A percentile compares a stretch with the other conserved stretches of the same genome.
Conservation (phyloP, 2,329 filamentous ascomycete genomes). For the Penicillium verrucosum region DNA sequence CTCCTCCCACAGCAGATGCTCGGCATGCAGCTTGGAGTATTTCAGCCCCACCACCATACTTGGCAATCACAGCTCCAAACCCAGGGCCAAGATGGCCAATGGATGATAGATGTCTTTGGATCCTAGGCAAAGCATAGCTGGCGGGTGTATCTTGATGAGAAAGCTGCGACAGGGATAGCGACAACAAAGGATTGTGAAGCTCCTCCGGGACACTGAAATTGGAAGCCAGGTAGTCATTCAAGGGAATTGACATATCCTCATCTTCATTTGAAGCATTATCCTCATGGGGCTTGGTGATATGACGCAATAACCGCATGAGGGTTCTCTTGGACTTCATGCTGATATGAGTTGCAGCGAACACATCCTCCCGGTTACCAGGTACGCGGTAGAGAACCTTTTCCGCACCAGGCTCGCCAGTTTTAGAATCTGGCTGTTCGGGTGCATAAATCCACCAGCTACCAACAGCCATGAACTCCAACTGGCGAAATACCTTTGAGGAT, state of each 20-base stretch:
- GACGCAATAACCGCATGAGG: conserved; percentile 91
- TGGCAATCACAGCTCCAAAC: conserved; percentile 84
- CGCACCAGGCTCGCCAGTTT: conserved; percentile 12
- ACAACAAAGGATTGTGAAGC: conserved; percentile 62
- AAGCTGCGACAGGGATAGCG: conserved; percentile 72
- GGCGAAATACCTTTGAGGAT: conserved; percentile 81
- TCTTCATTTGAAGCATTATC: conserved; percentile 47
- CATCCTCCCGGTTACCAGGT: conserved; percentile 85
- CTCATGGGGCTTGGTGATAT: conserved; percentile 65
- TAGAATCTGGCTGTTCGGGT: conserved; percentile 19
- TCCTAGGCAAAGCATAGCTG: conserved; percentile 67
- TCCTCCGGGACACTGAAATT: conserved; percentile 66
- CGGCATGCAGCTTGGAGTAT: conserved; percentile 88
- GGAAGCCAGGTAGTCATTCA: conserved; percentile 47
- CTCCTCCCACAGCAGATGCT: conserved; percentile 85
- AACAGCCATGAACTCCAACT: conserved; percentile 90
- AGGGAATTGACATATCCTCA: conserved; percentile 53
- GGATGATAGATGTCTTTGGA: conserved; percentile 77
- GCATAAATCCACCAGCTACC: conserved; percentile 82
- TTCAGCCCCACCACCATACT: conserved; percentile 89
- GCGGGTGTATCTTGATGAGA: conserved; percentile 54
- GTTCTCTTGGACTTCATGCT: conserved; percentile 76
- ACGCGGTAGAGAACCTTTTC: conserved; percentile 61
- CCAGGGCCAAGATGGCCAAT: conserved; percentile 85
- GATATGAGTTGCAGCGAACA: conserved; percentile 75